Evolutionary conservation across 2,329 filamentous ascomycete genomes (phyloP), one percentile per base, ranked within the genome.

Genomic region (Colletotrichum somersetense): DNA sequence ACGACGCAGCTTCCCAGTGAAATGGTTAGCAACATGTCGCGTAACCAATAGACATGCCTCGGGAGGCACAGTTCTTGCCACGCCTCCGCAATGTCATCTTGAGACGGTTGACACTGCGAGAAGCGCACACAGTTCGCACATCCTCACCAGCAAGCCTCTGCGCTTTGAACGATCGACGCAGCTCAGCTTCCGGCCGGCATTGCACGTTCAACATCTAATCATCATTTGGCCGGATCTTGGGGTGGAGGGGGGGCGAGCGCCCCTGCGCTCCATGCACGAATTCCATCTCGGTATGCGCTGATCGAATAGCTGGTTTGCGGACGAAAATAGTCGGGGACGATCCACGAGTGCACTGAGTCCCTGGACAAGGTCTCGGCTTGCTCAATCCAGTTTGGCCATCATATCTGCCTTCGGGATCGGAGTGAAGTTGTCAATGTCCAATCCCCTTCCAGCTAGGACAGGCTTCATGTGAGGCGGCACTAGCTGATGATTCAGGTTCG

Each of bases 301-400:
- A 75, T 73, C 56, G 62, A 71, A 73, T 50, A 52, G 33, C 66
- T 46, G 67, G 50, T 46, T 62, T 66, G 67, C 61, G 56, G 67
- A 46, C 67, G 67, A 73, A 56, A 71, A 57, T 58, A 58, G 67
- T 73, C 62, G 61, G 61, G 67, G 42, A 71, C 57, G 52, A 75
- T 77, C 71, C 71, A 73, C 35, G 35, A 71, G 62, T 70, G 67
- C 61, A 57, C 55, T 62, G 62, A 71, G 75, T 78, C 78, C 77
- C 75, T 78, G 73, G 67, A 74, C 75, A 76, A 77, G 78, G 78
- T 78, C 77, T 78, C 74, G 77, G 77, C 77, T 77, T 77, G 78
- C 83, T 95, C 92, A 99, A 85, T 99, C 96, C 83, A 99, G 88
- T 83, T 95, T 94, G 72, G 96, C 96, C 86, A 97, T 94, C 96